These are phyloP conservation scores for Porogramme epimiltina DNA, from an alignment of 1,284 basidiomycete species.

Conservation along the genomic window DNA sequence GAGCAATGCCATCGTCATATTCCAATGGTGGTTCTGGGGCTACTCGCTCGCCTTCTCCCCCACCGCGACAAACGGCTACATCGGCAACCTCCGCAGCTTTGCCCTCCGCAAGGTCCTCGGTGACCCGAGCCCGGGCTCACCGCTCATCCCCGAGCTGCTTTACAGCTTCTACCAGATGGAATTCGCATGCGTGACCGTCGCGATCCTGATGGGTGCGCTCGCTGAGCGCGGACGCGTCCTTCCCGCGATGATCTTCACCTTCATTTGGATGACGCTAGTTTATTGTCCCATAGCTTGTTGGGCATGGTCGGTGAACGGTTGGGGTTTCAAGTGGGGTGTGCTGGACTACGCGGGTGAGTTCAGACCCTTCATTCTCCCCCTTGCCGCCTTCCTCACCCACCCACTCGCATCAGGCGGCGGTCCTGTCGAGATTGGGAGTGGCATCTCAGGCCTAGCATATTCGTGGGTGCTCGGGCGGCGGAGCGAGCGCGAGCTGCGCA, in stretches of 20 bases:
- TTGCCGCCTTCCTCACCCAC: neutral
- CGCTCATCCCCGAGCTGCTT: slow-evolving; percentile 69
- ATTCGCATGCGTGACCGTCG: slow-evolving; percentile 80
- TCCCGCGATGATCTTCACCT: slow-evolving; percentile 87
- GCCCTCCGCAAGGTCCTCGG: slow-evolving; percentile 75
- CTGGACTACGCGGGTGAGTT: slow-evolving; percentile 76
- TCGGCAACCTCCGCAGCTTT: slow-evolving; percentile 77
- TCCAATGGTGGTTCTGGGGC: slow-evolving; percentile 91
- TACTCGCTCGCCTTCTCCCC: slow-evolving; percentile 83
- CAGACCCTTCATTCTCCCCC: neutral
- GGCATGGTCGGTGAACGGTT: slow-evolving; percentile 80
- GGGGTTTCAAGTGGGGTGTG: slow-evolving; percentile 90
- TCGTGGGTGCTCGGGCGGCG: slow-evolving; percentile 82
- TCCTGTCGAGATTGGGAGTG: slow-evolving; percentile 92
- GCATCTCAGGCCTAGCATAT: slow-evolving; percentile 85
- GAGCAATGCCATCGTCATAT: slow-evolving; percentile 78
- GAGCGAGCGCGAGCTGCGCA: slow-evolving; percentile 58
- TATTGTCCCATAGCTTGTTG: slow-evolving; percentile 83
- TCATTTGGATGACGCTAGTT: slow-evolving; percentile 84
- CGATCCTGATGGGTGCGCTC: slow-evolving; percentile 78
- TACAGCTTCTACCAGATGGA: slow-evolving; percentile 92
- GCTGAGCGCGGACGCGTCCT: slow-evolving; percentile 89
- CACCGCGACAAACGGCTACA: slow-evolving; percentile 76
- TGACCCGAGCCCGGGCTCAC: slow-evolving; percentile 76
- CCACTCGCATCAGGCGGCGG: slow-evolving; percentile 66